Evolutionary conservation across 495 filamentous ascomycete genomes (phyloP), one percentile per base, ranked within the genome.

Genomic region (Tuber borchii): DNA sequence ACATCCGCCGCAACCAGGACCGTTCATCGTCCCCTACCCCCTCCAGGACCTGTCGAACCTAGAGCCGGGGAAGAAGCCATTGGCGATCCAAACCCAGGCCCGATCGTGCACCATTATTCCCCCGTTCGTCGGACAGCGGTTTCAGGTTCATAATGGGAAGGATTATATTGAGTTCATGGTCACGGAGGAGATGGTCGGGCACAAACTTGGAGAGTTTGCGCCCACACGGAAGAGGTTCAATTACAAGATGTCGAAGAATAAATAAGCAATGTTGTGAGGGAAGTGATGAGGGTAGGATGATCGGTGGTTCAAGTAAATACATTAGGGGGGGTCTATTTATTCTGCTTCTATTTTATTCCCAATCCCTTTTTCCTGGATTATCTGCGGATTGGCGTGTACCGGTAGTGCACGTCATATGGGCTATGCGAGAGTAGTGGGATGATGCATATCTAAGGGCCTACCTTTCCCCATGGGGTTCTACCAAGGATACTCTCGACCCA

Each of bases 141-240:
- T 98, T 85, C 92, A 95, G 82, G 89, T 99, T 34, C 92, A 99
- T 83, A 98, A 97, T 84, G 95, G 95, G 79, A 98, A 97, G 88
- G 89, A 87, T 2, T 99, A 99, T 83, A 84, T 92, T 76, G 96
- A 98, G 83, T 86, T 98, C 44, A 87, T 87, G 70, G 91, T 99
- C 76, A 97, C 94, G 61, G 95, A 97, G 85, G 93, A 98, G 83
- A 98, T 99, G 96, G 96, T 99, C 22, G 95, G 96, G 65, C 91
- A 96, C 84, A 99, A 98, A 85, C 87, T 99, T 82, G 95, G 95
- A 77, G 96, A 98, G 86, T 99, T 97, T 85, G 89, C 94, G 77
- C 81, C 88, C 79, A 97, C 95, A 77, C 88, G 95, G 82, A 97
- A 97, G 86, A 88, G 87, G 10, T 97, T 97, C 84, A 90, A 88